Conservation (phyloP, 345 rosid species). For the Gynandropsis gynandra region DNA sequence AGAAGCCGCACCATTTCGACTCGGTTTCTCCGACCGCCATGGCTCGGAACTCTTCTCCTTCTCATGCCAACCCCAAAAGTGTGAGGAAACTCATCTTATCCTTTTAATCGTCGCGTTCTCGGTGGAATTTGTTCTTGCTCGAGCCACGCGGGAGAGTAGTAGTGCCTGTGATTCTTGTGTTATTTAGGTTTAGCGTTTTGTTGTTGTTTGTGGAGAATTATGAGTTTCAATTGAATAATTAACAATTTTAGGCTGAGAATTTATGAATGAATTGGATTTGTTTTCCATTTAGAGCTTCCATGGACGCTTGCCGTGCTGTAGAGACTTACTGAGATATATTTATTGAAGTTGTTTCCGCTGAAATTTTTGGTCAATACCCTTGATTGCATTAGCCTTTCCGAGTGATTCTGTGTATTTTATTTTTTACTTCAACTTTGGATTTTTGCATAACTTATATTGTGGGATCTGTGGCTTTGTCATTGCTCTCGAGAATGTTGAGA, state of each 20-base stretch:
- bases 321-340: too few relatives aligned
- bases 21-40: conserved; percentile 39
- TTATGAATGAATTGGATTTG: not conserved
- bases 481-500: not conserved
- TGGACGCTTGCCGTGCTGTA: too few relatives aligned
- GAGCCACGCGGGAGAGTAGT: not conserved
- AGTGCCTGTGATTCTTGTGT: not conserved
- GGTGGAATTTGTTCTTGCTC: not conserved
- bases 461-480: conserved; percentile 1
- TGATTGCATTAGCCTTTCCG: too few relatives aligned
- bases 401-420: not conserved
- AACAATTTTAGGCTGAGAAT: not conserved
- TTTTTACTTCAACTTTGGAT: not conserved
- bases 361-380: too few relatives aligned
- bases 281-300: too few relatives aligned
- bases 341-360: too few relatives aligned
- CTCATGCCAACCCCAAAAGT: conserved; percentile 37
- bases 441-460: not conserved
- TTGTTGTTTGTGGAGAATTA: not conserved
- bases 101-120: not conserved
- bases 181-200: not conserved
- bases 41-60: conserved; percentile 46
- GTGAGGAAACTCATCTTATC: conserved; percentile 24
- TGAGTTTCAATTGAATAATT: not conserved
- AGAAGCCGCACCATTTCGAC: conserved; percentile 54